Evolutionary conservation across 2,329 filamentous ascomycete genomes (phyloP).

Genomic region (Thermomyces lanuginosus): DNA sequence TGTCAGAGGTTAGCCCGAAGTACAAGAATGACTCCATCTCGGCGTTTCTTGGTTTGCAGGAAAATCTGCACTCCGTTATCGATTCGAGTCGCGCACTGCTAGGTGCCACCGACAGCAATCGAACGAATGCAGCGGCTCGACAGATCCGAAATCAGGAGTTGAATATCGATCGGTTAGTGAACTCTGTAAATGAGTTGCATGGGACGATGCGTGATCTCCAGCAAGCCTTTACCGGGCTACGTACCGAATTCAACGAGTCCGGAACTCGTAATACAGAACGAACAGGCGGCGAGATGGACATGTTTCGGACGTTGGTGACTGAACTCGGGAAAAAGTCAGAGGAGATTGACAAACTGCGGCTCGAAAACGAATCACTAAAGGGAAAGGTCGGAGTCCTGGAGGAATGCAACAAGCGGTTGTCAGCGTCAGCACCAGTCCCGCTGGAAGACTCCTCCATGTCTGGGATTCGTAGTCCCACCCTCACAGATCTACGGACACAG

Average conservation of each 20-base stretch:
- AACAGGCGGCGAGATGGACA: constrained; percentile 14
- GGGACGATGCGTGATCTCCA: constrained; percentile 26
- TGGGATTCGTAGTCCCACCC: constrained; percentile 18
- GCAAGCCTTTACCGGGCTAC: constrained; percentile 21
- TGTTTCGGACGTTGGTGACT: constrained; percentile 22
- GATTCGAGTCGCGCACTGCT: constrained; percentile 13
- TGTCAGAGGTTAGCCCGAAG: constrained; percentile 21
- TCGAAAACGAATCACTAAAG: constrained; percentile 24
- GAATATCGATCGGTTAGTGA: constrained; percentile 23
- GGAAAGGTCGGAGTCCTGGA: constrained; percentile 20
- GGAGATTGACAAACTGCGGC: constrained; percentile 22
- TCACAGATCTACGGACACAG: too few relatives aligned
- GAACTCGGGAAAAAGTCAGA: constrained; percentile 24
- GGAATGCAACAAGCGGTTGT: constrained; percentile 10
- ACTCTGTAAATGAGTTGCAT: constrained; percentile 21
- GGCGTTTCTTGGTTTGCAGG: constrained; percentile 12
- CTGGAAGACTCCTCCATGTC: constrained; percentile 9
- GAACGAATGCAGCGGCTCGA: constrained; percentile 14
- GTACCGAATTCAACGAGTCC: constrained; percentile 21
- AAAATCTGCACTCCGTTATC: constrained; percentile 6
- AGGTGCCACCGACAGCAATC: constrained; percentile 8
- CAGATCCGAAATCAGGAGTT: constrained; percentile 22
- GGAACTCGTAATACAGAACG: constrained; percentile 11
- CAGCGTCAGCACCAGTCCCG: constrained; percentile 3
- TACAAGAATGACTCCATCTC: constrained; percentile 20